These are phyloP conservation scores for Gossypium schwendimanii DNA, from an alignment of 441 rosid genomes.

Conservation along the genomic window DNA sequence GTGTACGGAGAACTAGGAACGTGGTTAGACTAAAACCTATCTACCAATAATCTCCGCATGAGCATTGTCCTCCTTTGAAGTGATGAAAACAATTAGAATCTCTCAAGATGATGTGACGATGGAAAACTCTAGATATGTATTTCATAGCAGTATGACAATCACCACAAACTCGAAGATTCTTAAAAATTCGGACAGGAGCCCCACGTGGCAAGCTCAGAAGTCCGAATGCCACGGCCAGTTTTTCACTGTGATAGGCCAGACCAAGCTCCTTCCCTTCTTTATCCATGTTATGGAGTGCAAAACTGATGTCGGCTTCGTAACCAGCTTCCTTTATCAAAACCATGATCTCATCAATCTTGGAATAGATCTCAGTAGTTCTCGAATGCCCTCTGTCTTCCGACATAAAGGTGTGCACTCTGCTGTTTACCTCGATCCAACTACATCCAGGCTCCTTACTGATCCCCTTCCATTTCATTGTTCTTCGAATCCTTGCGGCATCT, in stretches of 20 bases:
- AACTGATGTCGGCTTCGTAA: constrained; percentile 60
- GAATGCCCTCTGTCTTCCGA: constrained; percentile 77
- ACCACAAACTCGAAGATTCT: constrained; percentile 83
- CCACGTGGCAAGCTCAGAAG: constrained; percentile 45
- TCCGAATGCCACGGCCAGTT: constrained; percentile 73
- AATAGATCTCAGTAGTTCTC: constrained; percentile 49
- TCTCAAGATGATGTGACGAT: constrained; percentile 59
- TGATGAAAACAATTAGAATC: constrained; percentile 90
- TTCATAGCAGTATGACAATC: constrained; percentile 75
- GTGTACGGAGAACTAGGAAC: neutral
- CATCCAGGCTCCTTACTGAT: constrained; percentile 72
- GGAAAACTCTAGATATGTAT: constrained; percentile 50
- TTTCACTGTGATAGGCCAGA: constrained; percentile 85
- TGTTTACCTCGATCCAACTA: constrained; percentile 66
- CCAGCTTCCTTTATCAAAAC: constrained; percentile 62
- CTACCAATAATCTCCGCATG: constrained; percentile 87
- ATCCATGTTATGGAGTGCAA: constrained; percentile 67
- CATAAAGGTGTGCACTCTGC: constrained; percentile 52
- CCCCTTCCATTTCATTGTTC: constrained; percentile 55
- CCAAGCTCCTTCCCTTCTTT: constrained; percentile 66
- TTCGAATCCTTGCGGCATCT: constrained; percentile 61
- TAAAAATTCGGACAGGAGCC: constrained; percentile 64
- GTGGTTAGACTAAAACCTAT: neutral
- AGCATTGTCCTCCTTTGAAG: constrained; percentile 66
- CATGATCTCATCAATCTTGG: constrained; percentile 62